A percentile compares a stretch with the other conserved stretches of the same genome.
These are phyloP conservation scores for Marchantia polymorpha DNA, from an alignment of 225 moss, liverwort and hornwort species.

Conservation along the genomic window DNA sequence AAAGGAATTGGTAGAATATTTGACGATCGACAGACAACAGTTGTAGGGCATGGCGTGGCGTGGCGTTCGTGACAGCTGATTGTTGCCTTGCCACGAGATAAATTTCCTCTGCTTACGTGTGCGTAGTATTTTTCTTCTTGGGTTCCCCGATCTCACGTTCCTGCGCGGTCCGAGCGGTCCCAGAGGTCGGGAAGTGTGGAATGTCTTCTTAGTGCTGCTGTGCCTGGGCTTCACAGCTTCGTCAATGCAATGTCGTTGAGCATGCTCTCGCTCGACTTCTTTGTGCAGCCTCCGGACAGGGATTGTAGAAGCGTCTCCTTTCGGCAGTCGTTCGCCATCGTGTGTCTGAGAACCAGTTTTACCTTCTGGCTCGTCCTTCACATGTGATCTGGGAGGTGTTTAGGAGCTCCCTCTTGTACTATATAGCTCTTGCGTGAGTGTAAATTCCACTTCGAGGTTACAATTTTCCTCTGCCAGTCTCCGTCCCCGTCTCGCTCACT, in stretches of 20 bases:
- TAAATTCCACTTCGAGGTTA: background rate
- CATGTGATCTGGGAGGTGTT: background rate
- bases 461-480: background rate
- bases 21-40: constrained; percentile 5
- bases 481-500: background rate
- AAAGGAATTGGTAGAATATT: constrained; percentile 11
- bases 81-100: background rate
- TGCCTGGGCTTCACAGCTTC: background rate
- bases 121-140: background rate
- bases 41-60: background rate
- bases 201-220: background rate
- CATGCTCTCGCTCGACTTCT: constrained; percentile 10
- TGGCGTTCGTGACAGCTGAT: background rate
- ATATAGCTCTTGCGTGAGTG: background rate
- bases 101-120: background rate
- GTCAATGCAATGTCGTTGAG: constrained; percentile 19
- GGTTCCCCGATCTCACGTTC: constrained; percentile 1
- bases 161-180: background rate
- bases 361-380: constrained; percentile 5
- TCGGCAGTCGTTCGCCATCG: background rate
- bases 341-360: background rate
- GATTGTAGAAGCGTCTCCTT: background rate
- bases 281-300: constrained; percentile 17
- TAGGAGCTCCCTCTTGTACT: background rate
- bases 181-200: background rate